Base-by-base conservation (phyloP, 805 yeast genomes). In the Zygoascus biomembranicola region DNA sequence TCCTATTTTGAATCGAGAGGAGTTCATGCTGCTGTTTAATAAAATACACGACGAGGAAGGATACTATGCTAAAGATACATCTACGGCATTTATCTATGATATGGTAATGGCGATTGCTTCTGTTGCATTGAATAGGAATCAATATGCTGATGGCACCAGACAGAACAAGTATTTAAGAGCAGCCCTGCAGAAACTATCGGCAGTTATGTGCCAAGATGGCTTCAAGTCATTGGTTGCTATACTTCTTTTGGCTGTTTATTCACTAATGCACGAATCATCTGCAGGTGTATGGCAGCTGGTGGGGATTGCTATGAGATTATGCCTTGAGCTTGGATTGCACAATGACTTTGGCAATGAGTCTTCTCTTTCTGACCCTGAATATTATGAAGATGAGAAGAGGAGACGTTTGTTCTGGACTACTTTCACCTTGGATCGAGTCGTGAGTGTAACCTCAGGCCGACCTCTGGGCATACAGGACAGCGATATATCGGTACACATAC, bases 401-500 rank as follows among this genome's bases (percentile, higher is more conserved):
- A 74, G 94, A 60, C 69, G 95, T 45, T 64, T 87, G 28, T 90
- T 90, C 62, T 90, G 97, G 97, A 85, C 95, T 66, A 81, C 92
- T 1, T 90, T 89, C 65, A 78, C 90, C 1, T 69, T 90, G 52
- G 97, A 90, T 66, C 70, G 97, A 26, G 95, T 89, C 64, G 81
- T 88, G 10, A 85, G 95, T 65, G 82, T 89, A 46, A 88, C 88
- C 64, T 72, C 90, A 50, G 95, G 94, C 0, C 75, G 97, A 39
- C 97, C 97, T 0, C 84, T 85, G 59, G 94, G 95, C 0, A 84
- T 90, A 1, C 94, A 95, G 0, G 96, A 90, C 59, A 90, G 85
- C 57, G 76, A 81, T 49, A 80, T 89, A 43, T 76, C 80, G 50
- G 84, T 87, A 1, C 79, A 79, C 39, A 85, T 83, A 63, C 95